Conservation (phyloP, 345 rosid species). For the Gossypium bickii region DNA sequence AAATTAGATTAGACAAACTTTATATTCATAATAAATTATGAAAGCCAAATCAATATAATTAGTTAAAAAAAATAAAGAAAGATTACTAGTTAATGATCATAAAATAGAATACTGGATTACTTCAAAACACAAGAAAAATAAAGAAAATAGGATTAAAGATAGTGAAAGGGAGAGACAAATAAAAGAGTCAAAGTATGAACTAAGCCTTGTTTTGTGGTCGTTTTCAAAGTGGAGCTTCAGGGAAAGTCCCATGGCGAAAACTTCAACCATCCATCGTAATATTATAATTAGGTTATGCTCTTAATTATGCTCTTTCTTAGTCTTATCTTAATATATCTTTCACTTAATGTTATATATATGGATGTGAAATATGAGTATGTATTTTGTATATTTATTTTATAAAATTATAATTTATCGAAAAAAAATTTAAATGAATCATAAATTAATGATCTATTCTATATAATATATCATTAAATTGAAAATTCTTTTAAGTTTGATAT, state of each 20-base stretch:
- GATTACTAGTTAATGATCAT: not conserved
- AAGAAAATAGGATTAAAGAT: not conserved
- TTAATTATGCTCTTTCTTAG: not conserved
- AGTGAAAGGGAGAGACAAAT: not conserved
- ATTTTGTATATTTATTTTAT: too few relatives aligned
- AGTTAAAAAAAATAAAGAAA: not conserved
- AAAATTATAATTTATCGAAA: too few relatives aligned
- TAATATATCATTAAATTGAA: too few relatives aligned
- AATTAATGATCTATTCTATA: too few relatives aligned
- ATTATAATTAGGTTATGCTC: conserved; percentile 2
- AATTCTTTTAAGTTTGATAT: too few relatives aligned
- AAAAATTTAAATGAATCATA: too few relatives aligned
- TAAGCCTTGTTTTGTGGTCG: conserved; percentile 16
- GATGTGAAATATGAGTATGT: too few relatives aligned
- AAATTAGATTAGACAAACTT: too few relatives aligned
- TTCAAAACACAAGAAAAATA: not conserved
- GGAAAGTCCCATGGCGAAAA: conserved; percentile 12
- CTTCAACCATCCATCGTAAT: conserved; percentile 1
- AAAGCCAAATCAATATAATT: too few relatives aligned
- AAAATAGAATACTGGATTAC: not conserved
- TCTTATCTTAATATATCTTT: too few relatives aligned
- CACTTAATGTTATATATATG: too few relatives aligned
- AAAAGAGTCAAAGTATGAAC: not conserved
- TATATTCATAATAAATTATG: too few relatives aligned
- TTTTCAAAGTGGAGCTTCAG: conserved; percentile 22